Percentiles rank a stretch among this genome's conserved stretches.
Conservation (phyloP, 2,329 filamentous ascomycete genomes). For the Huntiella abstrusa region DNA sequence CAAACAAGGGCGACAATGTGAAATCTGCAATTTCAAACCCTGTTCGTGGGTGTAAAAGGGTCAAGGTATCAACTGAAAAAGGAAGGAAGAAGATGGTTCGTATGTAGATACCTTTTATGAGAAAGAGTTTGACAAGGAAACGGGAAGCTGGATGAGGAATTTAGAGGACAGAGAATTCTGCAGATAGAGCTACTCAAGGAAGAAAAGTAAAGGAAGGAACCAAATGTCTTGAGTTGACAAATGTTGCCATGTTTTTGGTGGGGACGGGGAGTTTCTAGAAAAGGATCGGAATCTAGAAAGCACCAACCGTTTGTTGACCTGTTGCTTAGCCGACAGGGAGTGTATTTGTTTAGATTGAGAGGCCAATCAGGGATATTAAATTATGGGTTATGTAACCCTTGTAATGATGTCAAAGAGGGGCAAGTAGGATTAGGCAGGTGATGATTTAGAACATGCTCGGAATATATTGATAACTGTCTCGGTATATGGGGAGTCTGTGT, state of each 20-base stretch:
- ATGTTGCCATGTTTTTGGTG: no score
- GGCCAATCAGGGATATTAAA: conserved; percentile 1
- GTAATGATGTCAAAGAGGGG: background rate
- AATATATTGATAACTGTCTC: background rate
- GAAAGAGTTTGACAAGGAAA: no score
- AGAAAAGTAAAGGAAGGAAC: no score
- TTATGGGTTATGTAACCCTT: background rate
- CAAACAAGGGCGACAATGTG: background rate
- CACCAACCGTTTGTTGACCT: conserved; percentile 1
- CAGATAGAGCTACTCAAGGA: no score
- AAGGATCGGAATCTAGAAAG: background rate
- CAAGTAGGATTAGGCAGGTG: background rate
- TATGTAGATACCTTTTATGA: no score
- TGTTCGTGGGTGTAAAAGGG: no score
- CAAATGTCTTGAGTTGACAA: no score
- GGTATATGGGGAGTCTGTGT: background rate
- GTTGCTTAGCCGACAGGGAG: background rate
- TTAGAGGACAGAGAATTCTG: no score
- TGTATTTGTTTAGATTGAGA: background rate
- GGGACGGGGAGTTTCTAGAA: no score
- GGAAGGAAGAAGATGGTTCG: no score
- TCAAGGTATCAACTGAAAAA: no score
- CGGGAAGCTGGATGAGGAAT: no score
- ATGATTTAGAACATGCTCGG: background rate
- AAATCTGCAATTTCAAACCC: conserved; percentile 3